These are phyloP conservation scores for Aspergillus phoenicis DNA, from an alignment of 2,329 filamentous ascomycete species.

Conservation along the genomic window DNA sequence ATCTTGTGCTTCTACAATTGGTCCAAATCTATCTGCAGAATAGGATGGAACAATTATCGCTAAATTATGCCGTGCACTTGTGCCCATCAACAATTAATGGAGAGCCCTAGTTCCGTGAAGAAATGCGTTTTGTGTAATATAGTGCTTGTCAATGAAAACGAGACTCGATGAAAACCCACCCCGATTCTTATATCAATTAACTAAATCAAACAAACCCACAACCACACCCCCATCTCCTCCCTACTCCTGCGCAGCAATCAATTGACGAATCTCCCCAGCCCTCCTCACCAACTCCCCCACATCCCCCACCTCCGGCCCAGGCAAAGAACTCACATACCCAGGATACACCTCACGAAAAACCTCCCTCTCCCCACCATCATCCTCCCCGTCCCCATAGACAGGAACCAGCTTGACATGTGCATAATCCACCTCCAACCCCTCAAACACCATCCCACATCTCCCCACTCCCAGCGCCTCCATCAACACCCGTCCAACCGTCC, in stretches of 20 bases:
- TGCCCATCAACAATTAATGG: constrained; percentile 1
- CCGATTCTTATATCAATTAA: too few species aligned
- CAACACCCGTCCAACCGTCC: background rate
- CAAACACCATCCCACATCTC: constrained; percentile 11
- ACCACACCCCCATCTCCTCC: too few species aligned
- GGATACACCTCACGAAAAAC: background rate
- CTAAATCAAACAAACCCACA: background rate
- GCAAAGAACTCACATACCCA: constrained; percentile 8
- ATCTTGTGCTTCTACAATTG: background rate
- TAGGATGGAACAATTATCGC: constrained; percentile 24
- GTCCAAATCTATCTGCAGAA: constrained; percentile 34
- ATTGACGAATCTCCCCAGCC: background rate
- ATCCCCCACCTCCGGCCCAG: constrained; percentile 1
- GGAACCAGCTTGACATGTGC: constrained; percentile 11
- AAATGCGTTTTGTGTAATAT: constrained; percentile 9
- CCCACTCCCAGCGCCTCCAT: background rate
- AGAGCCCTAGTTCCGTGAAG: background rate
- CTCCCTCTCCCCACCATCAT: background rate
- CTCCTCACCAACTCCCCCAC: background rate
- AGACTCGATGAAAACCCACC: background rate
- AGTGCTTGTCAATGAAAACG: constrained; percentile 10
- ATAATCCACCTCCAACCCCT: constrained; percentile 12
- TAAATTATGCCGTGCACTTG: constrained; percentile 3
- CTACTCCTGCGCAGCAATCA: background rate
- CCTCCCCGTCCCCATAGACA: background rate